These are phyloP conservation scores for Davidsoniella virescens DNA, from an alignment of 2,329 filamentous ascomycete species.

Conservation along the genomic window DNA sequence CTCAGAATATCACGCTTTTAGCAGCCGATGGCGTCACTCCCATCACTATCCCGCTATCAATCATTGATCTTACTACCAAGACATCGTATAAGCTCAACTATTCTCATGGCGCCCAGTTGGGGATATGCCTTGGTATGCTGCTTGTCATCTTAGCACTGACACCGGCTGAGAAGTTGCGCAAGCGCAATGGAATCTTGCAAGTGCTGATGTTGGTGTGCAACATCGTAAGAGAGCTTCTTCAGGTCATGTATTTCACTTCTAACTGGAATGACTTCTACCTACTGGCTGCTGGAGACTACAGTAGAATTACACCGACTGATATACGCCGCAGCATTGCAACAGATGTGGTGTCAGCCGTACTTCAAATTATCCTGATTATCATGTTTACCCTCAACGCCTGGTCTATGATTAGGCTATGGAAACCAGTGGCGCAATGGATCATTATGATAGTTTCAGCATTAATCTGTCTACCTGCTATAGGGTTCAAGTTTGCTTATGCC, in stretches of 20 bases:
- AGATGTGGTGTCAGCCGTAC: slow-evolving; percentile 17
- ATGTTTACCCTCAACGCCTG: slow-evolving; percentile 37
- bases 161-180: slow-evolving; percentile 44
- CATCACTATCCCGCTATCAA: not conserved
- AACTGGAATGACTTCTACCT: slow-evolving; percentile 46
- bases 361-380: slow-evolving; percentile 25
- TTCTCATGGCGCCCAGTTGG: slow-evolving; percentile 56
- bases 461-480: slow-evolving; percentile 17
- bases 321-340: slow-evolving; percentile 23
- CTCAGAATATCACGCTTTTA: not conserved
- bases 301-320: slow-evolving; percentile 26
- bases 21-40: not conserved
- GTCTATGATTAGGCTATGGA: slow-evolving; percentile 35
- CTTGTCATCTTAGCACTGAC: slow-evolving; percentile 52
- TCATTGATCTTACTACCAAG: slow-evolving; percentile 21
- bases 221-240: slow-evolving; percentile 40
- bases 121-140: slow-evolving; percentile 49
- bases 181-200: slow-evolving; percentile 51
- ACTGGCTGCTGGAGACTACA: slow-evolving; percentile 38
- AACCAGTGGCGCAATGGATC: slow-evolving; percentile 20
- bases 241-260: slow-evolving; percentile 43
- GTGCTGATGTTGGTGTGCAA: slow-evolving; percentile 42
- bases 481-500: slow-evolving; percentile 14
- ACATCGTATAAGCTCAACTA: slow-evolving; percentile 28
- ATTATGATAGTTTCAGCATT: slow-evolving; percentile 16